A percentile compares a stretch with the other conserved stretches of the same genome.
phyloP scores from a whole-genome alignment of 2,329 filamentous ascomycete species.

The Ascochyta lentis region DNA sequence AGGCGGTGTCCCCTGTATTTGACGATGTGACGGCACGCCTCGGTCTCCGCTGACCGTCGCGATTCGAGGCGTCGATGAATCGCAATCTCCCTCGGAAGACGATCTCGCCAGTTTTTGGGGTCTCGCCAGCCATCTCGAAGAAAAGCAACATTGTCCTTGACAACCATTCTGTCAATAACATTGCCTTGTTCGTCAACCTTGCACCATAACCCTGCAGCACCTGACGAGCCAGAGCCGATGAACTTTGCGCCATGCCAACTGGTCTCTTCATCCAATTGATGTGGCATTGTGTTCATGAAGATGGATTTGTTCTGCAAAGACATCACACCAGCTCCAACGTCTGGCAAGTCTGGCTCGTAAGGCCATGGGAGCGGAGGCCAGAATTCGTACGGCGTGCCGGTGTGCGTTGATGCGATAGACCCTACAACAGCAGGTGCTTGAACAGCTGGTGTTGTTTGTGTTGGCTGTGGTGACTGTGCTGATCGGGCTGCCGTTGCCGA shows the following conservation, averaged over 20 bases:
- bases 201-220: neutral
- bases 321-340: neutral
- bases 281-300: neutral
- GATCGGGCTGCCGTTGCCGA: neutral
- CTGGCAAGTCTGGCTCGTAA: neutral
- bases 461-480: neutral
- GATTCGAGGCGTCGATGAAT: neutral
- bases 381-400: neutral
- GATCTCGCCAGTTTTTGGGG: constrained; percentile 7
- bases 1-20: constrained; percentile 1
- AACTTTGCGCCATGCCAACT: constrained; percentile 2
- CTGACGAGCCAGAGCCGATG: neutral
- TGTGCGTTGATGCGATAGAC: neutral
- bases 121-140: neutral
- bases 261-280: neutral
- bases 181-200: neutral
- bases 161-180: constrained; percentile 1
- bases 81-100: neutral
- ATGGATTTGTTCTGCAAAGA: neutral
- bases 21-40: neutral
- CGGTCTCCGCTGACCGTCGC: neutral
- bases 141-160: neutral
- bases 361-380: neutral
- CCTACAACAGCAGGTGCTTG: neutral
- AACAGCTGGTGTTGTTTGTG: neutral